Conservation (phyloP, 2,329 filamentous ascomycete species). For the Leptographium lundbergii region DNA sequence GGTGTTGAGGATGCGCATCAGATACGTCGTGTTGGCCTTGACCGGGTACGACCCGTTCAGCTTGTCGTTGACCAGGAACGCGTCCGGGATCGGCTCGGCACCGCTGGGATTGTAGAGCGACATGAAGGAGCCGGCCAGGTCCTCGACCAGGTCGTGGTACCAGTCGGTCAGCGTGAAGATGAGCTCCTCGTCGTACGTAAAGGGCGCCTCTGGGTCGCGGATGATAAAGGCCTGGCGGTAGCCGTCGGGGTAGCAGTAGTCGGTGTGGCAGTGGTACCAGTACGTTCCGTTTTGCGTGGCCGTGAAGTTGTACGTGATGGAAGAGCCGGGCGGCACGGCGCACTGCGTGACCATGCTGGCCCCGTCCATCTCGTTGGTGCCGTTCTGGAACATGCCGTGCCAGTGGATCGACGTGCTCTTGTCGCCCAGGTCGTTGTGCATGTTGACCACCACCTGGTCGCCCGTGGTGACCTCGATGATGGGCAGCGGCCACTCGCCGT, state of each 20-base stretch:
- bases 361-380: conserved; percentile 60
- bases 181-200: conserved; percentile 49
- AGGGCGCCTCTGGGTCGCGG: conserved; percentile 47
- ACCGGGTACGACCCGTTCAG: conserved; percentile 46
- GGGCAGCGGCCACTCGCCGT: conserved; percentile 63
- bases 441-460: conserved; percentile 46
- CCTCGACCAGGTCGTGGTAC: conserved; percentile 50
- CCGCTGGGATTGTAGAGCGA: conserved; percentile 42
- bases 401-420: conserved; percentile 54
- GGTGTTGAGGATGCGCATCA: conserved; percentile 61
- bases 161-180: conserved; percentile 55
- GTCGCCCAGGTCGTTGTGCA: conserved; percentile 47
- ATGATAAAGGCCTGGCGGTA: conserved; percentile 8
- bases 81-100: conserved; percentile 54
- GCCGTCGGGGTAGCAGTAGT: conserved; percentile 58
- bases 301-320: conserved; percentile 58
- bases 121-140: conserved; percentile 35
- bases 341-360: conserved; percentile 54
- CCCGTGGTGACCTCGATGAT: conserved; percentile 49
- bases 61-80: conserved; percentile 60
- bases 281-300: conserved; percentile 51
- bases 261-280: conserved; percentile 64
- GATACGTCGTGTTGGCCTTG: conserved; percentile 56
- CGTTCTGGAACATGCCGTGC: conserved; percentile 59
- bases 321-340: conserved; percentile 45